A percentile compares a stretch with the other conserved stretches of the same genome.
Conservation (phyloP, 1,284 basidiomycete species). For the Anthracocystis panici-leucophaei region DNA sequence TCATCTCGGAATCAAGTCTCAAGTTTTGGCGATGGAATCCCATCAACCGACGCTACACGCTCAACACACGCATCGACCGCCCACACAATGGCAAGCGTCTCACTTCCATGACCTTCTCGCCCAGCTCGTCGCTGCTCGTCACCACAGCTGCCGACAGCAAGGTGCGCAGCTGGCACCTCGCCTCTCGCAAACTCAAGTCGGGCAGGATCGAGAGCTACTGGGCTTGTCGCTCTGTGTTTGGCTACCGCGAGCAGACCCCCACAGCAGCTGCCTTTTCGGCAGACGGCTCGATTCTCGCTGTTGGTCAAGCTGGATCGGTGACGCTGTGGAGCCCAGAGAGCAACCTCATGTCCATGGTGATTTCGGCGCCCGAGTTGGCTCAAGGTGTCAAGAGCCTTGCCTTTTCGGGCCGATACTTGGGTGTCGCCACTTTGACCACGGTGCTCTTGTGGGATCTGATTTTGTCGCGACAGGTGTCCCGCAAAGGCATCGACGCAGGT, state of each 20-base stretch:
- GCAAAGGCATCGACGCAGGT: conserved; percentile 25
- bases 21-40: conserved; percentile 90
- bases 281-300: conserved; percentile 86
- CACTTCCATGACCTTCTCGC: conserved; percentile 78
- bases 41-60: conserved; percentile 68
- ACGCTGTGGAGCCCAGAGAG: conserved; percentile 82
- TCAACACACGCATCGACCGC: conserved; percentile 88
- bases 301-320: conserved; percentile 79
- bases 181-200: conserved; percentile 55
- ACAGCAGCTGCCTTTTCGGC: conserved; percentile 79
- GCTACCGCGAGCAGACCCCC: conserved; percentile 58
- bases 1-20: conserved; percentile 82
- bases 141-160: conserved; percentile 79
- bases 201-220: conserved; percentile 59
- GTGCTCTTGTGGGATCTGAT: conserved; percentile 65
- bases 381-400: conserved; percentile 24
- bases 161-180: conserved; percentile 77
- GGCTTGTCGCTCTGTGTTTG: conserved; percentile 63
- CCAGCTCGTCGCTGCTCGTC: conserved; percentile 71
- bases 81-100: conserved; percentile 82
- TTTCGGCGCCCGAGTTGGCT: conserved; percentile 70
- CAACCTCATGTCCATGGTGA: conserved; percentile 77
- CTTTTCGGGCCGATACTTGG: conserved; percentile 60
- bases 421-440: conserved; percentile 27
- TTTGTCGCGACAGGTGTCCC: conserved; percentile 45